Conservation (phyloP, 371 early-diverging fungal species). For the Blakeslea trispora region DNA sequence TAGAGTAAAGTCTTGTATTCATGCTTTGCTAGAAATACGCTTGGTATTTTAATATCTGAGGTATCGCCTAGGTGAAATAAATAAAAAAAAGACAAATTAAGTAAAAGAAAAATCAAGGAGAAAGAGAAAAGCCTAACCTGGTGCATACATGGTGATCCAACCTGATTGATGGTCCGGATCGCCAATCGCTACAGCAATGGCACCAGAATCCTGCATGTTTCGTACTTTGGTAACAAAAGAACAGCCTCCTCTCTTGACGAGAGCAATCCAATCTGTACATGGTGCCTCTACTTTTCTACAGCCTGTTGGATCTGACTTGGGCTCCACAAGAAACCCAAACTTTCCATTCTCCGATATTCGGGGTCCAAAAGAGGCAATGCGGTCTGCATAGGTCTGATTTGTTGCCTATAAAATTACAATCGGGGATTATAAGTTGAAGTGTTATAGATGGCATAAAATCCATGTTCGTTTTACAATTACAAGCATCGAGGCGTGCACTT, state of each 20-base stretch:
- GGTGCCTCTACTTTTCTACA: slow-evolving; percentile 39
- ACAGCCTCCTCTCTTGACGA: slow-evolving; percentile 84
- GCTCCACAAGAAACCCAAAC: slow-evolving; percentile 50
- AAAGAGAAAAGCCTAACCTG: slow-evolving; percentile 43
- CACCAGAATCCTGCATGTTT: slow-evolving; percentile 86
- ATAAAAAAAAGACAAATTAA: neutral
- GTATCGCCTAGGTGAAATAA: slow-evolving; percentile 60
- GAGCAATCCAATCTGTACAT: slow-evolving; percentile 71
- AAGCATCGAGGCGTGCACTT: slow-evolving; percentile 21
- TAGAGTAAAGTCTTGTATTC: slow-evolving; percentile 59
- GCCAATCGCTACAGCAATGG: slow-evolving; percentile 87
- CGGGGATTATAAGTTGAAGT: slow-evolving; percentile 16
- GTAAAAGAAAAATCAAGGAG: neutral
- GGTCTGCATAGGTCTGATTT: slow-evolving; percentile 58
- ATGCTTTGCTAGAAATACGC: slow-evolving; percentile 70
- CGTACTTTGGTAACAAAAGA: slow-evolving; percentile 87
- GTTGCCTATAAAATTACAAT: slow-evolving; percentile 39
- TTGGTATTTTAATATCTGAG: slow-evolving; percentile 73
- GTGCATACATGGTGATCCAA: slow-evolving; percentile 90
- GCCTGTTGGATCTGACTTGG: slow-evolving; percentile 38
- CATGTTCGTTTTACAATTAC: slow-evolving; percentile 23
- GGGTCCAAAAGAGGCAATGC: slow-evolving; percentile 67
- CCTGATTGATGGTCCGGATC: slow-evolving; percentile 67
- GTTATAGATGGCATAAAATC: neutral
- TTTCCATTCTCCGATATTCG: slow-evolving; percentile 59